phyloP scores from a whole-genome alignment of 768 basidiomycete genomes.

The Pleurotus eryngii region DNA sequence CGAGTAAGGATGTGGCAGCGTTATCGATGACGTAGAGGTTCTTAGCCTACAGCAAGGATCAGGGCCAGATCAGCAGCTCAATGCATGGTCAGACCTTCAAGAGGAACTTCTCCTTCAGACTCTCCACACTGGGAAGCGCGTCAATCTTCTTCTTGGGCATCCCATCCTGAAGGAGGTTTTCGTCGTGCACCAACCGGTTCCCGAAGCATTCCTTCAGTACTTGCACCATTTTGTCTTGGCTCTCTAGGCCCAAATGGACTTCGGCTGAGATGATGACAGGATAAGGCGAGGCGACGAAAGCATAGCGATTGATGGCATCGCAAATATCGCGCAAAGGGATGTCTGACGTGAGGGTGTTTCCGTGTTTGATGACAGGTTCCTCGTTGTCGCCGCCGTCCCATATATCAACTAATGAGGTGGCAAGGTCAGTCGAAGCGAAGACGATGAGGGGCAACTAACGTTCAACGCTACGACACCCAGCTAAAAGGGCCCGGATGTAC shows the following conservation, averaged over 20 bases:
- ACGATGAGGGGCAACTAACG: slow-evolving; percentile 40
- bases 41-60: slow-evolving; percentile 52
- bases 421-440: not conserved
- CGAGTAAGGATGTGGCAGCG: not conserved
- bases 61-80: not conserved
- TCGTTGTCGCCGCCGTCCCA: slow-evolving; percentile 93
- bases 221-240: slow-evolving; percentile 75
- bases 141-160: slow-evolving; percentile 46
- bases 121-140: slow-evolving; percentile 78
- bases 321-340: slow-evolving; percentile 80
- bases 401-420: slow-evolving; percentile 69
- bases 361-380: slow-evolving; percentile 87
- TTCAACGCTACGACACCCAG: slow-evolving; percentile 92
- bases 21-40: slow-evolving; percentile 49
- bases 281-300: slow-evolving; percentile 86
- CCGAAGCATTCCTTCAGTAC: slow-evolving; percentile 64
- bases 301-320: slow-evolving; percentile 82
- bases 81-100: slow-evolving; percentile 61
- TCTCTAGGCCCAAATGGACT: slow-evolving; percentile 74
- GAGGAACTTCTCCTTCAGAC: slow-evolving; percentile 73
- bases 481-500: slow-evolving; percentile 87
- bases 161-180: slow-evolving; percentile 22
- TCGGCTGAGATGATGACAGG: slow-evolving; percentile 93
- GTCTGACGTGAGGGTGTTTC: slow-evolving; percentile 83
- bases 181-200: slow-evolving; percentile 29